Conservation (phyloP, 257 asterid species). For the Solanum sparsipilum region DNA sequence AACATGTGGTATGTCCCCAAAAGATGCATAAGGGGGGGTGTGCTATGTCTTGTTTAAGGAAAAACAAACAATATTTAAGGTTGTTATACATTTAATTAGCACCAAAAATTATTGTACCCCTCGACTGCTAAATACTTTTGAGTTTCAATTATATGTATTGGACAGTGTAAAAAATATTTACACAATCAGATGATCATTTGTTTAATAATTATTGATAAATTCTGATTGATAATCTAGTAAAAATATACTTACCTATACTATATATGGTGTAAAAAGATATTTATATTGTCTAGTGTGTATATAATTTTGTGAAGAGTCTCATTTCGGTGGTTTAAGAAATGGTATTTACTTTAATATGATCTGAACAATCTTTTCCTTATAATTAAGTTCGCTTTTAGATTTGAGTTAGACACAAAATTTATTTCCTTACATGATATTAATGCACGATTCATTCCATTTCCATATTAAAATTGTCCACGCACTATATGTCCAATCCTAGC, state of each 20-base stretch:
- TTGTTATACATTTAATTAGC: background rate
- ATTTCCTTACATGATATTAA: too few relatives aligned
- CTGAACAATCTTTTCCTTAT: background rate
- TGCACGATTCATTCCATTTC: too few relatives aligned
- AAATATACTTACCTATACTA: background rate
- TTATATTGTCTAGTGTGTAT: background rate
- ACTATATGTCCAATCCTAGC: background rate
- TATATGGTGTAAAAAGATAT: background rate
- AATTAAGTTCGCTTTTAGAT: too few relatives aligned
- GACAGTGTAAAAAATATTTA: fast-evolving
- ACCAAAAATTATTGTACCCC: background rate
- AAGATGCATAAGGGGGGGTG: background rate
- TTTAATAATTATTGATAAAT: background rate
- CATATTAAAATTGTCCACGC: background rate
- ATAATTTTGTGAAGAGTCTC: too few relatives aligned
- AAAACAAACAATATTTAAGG: background rate
- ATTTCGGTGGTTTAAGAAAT: background rate
- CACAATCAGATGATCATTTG: background rate
- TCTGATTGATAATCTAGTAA: background rate
- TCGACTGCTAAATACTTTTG: background rate
- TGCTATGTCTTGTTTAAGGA: background rate
- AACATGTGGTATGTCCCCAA: background rate
- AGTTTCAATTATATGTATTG: background rate
- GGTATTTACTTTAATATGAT: too few relatives aligned
- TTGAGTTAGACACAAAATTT: background rate